Percentiles rank a stretch among this genome's conserved stretches.
Conservation (phyloP, 192 early-diverging fungal species). For the Coemansia sp. region DNA sequence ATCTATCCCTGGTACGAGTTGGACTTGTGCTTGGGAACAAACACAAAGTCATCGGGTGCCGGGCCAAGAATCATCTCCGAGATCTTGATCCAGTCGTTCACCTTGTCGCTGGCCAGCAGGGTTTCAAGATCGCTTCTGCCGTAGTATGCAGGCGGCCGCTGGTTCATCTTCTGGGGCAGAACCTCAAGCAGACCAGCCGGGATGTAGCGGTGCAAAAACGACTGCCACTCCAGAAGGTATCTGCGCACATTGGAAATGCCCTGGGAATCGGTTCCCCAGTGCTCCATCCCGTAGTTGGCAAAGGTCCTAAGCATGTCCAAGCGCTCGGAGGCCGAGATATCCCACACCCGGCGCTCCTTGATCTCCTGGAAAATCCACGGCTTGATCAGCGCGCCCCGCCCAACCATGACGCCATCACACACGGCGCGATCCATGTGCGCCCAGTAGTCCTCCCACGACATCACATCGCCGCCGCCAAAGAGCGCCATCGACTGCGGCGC, state of each 20-base stretch:
- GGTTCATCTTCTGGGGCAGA: slow-evolving; percentile 88
- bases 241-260: slow-evolving; percentile 84
- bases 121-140: slow-evolving; percentile 94
- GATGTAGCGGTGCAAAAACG: slow-evolving; percentile 75
- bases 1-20: slow-evolving; percentile 67
- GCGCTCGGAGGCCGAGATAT: slow-evolving; percentile 86
- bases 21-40: slow-evolving; percentile 93
- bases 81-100: slow-evolving; percentile 89
- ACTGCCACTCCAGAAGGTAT: slow-evolving; percentile 80
- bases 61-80: slow-evolving; percentile 90
- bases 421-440: slow-evolving; percentile 57
- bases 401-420: slow-evolving; percentile 90
- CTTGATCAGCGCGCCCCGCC: slow-evolving; percentile 89
- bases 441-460: slow-evolving; percentile 85
- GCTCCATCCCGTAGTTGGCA: slow-evolving; percentile 85
- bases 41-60: slow-evolving; percentile 80
- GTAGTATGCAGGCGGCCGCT: slow-evolving; percentile 79
- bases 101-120: slow-evolving; percentile 79
- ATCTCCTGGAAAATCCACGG: slow-evolving; percentile 98
- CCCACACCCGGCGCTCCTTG: slow-evolving; percentile 79
- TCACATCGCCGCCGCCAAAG: slow-evolving; percentile 83
- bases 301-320: slow-evolving; percentile 87
- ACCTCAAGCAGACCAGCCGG: slow-evolving; percentile 92
- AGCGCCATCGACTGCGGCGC: slow-evolving; percentile 54
- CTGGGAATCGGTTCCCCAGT: slow-evolving; percentile 89